Evolutionary conservation across 2,329 filamentous ascomycete genomes (phyloP).

Genomic region (Tolypocladium capitatum): DNA sequence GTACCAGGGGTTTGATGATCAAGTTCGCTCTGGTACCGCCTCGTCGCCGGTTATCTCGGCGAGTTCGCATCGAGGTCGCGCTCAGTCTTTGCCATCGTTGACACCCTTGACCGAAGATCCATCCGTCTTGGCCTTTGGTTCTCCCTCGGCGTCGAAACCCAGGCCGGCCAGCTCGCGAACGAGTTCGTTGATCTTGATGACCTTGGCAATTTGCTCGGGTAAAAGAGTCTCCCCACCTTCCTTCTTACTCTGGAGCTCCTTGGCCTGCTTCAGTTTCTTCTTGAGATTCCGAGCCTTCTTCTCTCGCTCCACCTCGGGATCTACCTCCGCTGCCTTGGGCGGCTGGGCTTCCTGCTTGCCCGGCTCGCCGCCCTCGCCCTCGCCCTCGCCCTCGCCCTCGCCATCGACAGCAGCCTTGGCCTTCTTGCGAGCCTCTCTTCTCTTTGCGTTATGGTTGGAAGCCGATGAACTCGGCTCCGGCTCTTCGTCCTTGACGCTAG

Average conservation of each 20-base stretch:
- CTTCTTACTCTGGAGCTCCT: constrained; percentile 82
- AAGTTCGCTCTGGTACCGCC: background rate
- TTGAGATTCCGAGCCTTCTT: constrained; percentile 85
- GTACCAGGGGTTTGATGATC: background rate
- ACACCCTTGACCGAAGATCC: constrained; percentile 1
- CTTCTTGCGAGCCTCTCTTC: constrained; percentile 42
- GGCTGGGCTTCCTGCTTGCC: constrained; percentile 12
- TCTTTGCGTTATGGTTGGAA: constrained; percentile 79
- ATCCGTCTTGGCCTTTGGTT: constrained; percentile 27
- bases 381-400: constrained; percentile 47
- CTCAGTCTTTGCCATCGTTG: background rate
- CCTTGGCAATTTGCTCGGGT: constrained; percentile 92
- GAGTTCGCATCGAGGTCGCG: background rate
- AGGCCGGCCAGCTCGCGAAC: constrained; percentile 75
- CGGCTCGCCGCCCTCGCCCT: constrained; percentile 17
- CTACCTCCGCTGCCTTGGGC: constrained; percentile 30
- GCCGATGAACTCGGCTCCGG: constrained; percentile 33
- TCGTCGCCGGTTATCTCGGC: background rate
- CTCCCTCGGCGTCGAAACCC: constrained; percentile 70
- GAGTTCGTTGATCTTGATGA: constrained; percentile 92
- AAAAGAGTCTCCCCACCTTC: constrained; percentile 71
- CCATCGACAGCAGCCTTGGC: constrained; percentile 44
- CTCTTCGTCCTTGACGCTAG: constrained; percentile 38
- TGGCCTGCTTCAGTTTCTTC: constrained; percentile 92
- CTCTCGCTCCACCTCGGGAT: constrained; percentile 67